Conservation (phyloP, 164 flowering plant species). For the Liriodendron chinense region DNA sequence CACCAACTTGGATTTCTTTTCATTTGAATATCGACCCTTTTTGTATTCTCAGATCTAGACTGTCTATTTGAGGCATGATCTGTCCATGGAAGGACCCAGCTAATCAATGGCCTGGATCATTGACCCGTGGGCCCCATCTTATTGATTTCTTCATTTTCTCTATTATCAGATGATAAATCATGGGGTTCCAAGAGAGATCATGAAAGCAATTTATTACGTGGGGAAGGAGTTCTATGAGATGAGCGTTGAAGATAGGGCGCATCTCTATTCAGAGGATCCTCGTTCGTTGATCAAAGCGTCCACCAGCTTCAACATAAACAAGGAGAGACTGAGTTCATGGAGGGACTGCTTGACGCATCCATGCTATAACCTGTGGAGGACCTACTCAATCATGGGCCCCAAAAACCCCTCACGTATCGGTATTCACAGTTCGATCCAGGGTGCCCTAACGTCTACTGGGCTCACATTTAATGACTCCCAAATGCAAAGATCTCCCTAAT, state of each 20-base stretch:
- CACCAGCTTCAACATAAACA: slow-evolving; percentile 3
- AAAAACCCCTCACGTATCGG: not conserved
- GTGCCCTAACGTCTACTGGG: not conserved
- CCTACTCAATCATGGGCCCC: not conserved
- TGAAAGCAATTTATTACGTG: not conserved
- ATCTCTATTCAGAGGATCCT: not conserved
- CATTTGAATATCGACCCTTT: too few species aligned
- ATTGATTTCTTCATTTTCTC: not conserved
- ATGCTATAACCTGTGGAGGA: not conserved
- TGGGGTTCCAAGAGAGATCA: not conserved
- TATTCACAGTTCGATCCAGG: too few species aligned
- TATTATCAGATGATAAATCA: not conserved
- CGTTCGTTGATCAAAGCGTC: not conserved
- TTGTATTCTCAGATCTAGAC: too few species aligned
- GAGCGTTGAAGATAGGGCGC: not conserved
- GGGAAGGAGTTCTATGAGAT: not conserved
- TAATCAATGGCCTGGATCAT: too few species aligned
- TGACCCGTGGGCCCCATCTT: too few species aligned
- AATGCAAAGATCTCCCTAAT: too few species aligned
- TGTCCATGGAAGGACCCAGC: too few species aligned
- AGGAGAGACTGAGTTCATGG: not conserved
- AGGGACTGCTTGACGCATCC: not conserved
- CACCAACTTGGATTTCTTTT: too few species aligned
- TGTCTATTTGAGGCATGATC: too few species aligned
- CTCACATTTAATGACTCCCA: too few species aligned